Evolutionary conservation across 495 filamentous ascomycete genomes (phyloP), one percentile per base, ranked within the genome.

Genomic region (Penicillium lividum): DNA sequence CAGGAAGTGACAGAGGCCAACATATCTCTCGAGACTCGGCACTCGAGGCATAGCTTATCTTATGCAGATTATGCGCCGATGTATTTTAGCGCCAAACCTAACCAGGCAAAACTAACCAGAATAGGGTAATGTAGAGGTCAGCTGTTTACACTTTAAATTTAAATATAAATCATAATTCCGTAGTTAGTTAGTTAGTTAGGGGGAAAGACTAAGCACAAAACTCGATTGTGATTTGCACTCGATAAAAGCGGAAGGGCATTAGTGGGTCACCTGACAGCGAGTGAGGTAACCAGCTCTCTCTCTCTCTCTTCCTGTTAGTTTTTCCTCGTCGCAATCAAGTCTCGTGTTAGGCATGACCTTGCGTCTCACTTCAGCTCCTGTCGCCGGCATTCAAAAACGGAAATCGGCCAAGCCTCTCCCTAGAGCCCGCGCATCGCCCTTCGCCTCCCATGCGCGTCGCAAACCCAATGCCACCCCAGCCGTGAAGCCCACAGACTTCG

Each of bases 391-490:
- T 57, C 71, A 77, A 44, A 80, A 80, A 62, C 65, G 67, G 60
- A 68, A 34, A 46, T 22, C 53, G 6, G 42, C 18, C 18, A 55
- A 73, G 45, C 27, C 65, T 30, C 57, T 49, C 0, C 48, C 66
- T 10, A 64, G 57, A 38, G 45, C 70, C 29, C 74, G 68, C 11
- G 51, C 74, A 8, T 79, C 82, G 1, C 77, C 82, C 1, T 85
- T 85, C 57, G 74, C 83, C 36, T 60, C 75, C 11, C 74, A 84
- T 59, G 73, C 78, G 28, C 84, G 84, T 53, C 84, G 80, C 53
- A 89, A 89, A 65, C 77, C 83, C 0, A 67, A 70, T 54, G 68
- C 64, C 38, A 60, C 71, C 51, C 58, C 70, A 52, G 59, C 52
- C 56, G 64, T 67, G 46, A 72, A 69, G 46, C 59, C 72, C 13